These are phyloP conservation scores for Phoma sp. DNA, from an alignment of 2,329 filamentous ascomycete genomes.

Conservation along the genomic window DNA sequence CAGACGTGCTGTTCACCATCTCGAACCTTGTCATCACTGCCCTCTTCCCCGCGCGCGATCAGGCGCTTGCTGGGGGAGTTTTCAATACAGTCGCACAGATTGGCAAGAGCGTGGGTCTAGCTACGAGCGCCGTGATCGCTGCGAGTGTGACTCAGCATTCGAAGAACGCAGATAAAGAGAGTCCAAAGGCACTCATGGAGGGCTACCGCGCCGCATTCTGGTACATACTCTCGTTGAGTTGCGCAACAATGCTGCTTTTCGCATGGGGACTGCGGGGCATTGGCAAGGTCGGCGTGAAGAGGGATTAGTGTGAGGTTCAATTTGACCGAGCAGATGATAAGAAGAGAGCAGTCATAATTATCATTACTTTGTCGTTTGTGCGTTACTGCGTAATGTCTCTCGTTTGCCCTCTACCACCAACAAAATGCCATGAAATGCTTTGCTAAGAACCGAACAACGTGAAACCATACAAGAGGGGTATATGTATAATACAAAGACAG, in stretches of 20 bases:
- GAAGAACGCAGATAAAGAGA: slow-evolving; percentile 34
- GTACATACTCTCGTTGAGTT: slow-evolving; percentile 48
- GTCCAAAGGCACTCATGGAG: slow-evolving; percentile 46
- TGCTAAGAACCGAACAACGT: no score
- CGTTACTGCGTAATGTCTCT: no score
- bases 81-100: slow-evolving; percentile 55
- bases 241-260: slow-evolving; percentile 41
- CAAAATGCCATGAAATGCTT: no score
- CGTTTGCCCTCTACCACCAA: no score
- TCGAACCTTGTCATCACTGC: slow-evolving; percentile 53
- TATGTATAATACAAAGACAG: no score
- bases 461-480: no score
- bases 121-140: slow-evolving; percentile 49
- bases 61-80: slow-evolving; percentile 54
- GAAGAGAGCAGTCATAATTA: no score
- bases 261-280: slow-evolving; percentile 51
- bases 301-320: slow-evolving; percentile 30
- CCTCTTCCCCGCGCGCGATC: slow-evolving; percentile 49
- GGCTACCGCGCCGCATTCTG: slow-evolving; percentile 54
- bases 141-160: slow-evolving; percentile 33
- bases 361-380: no score
- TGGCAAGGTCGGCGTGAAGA: slow-evolving; percentile 53
- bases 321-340: no score
- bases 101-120: slow-evolving; percentile 50
- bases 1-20: slow-evolving; percentile 54